Evolutionary conservation across 2,329 filamentous ascomycete genomes (phyloP).

Genomic region (Penicillium concentricum): DNA sequence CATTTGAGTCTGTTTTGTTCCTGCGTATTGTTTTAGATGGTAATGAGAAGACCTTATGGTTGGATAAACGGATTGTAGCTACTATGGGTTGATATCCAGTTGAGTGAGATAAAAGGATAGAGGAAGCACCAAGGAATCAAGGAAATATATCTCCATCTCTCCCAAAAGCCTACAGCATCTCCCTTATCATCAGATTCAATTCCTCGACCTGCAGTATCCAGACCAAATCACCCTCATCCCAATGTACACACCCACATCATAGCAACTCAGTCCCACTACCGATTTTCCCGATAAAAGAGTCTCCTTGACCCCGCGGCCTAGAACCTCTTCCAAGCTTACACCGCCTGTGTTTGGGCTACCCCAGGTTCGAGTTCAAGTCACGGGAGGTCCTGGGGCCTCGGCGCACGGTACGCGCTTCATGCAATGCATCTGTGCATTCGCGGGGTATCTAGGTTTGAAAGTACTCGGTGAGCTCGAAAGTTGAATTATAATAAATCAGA

Average conservation of each 20-base stretch:
- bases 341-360: neutral
- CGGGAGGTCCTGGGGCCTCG: neutral
- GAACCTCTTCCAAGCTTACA: neutral
- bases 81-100: neutral
- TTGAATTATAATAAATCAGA: neutral
- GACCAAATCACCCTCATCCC: neutral
- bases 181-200: neutral
- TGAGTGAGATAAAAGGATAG: too few species aligned
- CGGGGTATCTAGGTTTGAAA: neutral
- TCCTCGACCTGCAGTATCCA: neutral
- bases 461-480: neutral
- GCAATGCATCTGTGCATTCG: neutral
- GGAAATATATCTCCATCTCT: too few species aligned
- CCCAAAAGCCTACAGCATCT: too few species aligned
- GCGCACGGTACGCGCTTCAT: neutral
- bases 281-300: neutral
- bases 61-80: neutral
- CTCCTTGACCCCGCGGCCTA: neutral
- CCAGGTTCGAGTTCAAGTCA: neutral
- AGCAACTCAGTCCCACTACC: neutral
- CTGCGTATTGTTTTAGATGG: neutral
- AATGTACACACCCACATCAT: constrained; percentile 3
- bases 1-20: neutral
- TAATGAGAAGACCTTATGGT: neutral
- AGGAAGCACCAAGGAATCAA: too few species aligned